phyloP scores from a whole-genome alignment of 78 protist species.

The Dictyostelium firmibasis region DNA sequence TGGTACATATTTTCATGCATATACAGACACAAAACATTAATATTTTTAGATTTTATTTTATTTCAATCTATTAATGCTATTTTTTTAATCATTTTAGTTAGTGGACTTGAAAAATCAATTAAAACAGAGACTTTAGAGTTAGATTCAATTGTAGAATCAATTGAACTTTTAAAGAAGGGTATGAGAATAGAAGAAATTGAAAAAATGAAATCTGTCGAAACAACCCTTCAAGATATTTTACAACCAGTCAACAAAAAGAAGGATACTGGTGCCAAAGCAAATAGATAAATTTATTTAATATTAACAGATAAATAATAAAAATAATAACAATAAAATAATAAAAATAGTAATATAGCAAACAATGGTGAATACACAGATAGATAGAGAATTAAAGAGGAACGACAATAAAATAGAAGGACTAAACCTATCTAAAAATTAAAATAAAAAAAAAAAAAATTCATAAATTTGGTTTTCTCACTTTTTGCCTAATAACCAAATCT shows the following conservation, averaged over 20 bases:
- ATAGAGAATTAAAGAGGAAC: neutral
- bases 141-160: conserved; percentile 26
- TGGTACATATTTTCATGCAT: neutral
- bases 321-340: too few relatives aligned
- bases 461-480: too few relatives aligned
- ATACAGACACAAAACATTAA: neutral
- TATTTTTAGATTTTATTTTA: neutral
- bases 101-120: conserved; percentile 44
- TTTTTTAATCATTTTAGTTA: neutral
- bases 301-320: neutral
- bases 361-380: neutral
- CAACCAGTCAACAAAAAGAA: conserved; percentile 73
- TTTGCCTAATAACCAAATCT: too few relatives aligned
- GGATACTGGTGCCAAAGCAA: conserved; percentile 80
- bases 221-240: conserved; percentile 64
- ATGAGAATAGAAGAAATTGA: conserved; percentile 55
- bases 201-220: neutral
- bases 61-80: neutral
- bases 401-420: neutral
- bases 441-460: neutral
- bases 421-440: neutral
- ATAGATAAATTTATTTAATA: neutral
- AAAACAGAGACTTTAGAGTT: conserved; percentile 16
- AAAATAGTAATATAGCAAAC: neutral
- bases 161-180: conserved; percentile 24